A percentile compares a stretch with the other conserved stretches of the same genome.
phyloP scores from a whole-genome alignment of 768 basidiomycete species.

The Lanmaoa pseudosensibilis region DNA sequence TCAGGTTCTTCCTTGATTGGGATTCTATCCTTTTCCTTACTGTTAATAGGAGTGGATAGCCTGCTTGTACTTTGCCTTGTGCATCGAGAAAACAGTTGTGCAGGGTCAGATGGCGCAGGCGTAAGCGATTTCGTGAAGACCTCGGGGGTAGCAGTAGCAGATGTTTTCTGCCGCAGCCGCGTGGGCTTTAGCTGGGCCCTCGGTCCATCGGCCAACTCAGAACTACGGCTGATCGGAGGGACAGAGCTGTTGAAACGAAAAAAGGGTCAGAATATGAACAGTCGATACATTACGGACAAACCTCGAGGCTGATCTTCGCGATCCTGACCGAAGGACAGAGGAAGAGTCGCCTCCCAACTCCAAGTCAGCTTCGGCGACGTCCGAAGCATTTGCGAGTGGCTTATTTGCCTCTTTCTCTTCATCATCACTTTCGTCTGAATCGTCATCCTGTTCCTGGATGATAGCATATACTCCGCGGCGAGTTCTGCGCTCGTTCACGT shows the following conservation, averaged over 20 bases:
- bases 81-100: constrained; percentile 29
- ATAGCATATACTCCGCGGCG: constrained; percentile 81
- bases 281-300: constrained; percentile 14
- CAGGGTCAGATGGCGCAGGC: constrained; percentile 30
- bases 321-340: constrained; percentile 23
- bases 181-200: constrained; percentile 48
- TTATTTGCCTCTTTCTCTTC: constrained; percentile 49
- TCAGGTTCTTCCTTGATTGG: constrained; percentile 52
- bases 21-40: constrained; percentile 41
- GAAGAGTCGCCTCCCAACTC: constrained; percentile 40
- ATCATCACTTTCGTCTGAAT: constrained; percentile 62
- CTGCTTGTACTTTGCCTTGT: constrained; percentile 33
- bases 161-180: constrained; percentile 57
- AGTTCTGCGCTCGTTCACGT: constrained; percentile 78
- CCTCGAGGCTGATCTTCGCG: constrained; percentile 29
- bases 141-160: constrained; percentile 44
- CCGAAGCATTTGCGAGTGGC: constrained; percentile 46
- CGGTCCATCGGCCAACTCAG: constrained; percentile 22
- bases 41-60: constrained; percentile 31
- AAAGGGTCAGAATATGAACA: constrained; percentile 12
- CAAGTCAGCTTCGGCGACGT: constrained; percentile 52
- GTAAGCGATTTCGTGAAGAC: constrained; percentile 44
- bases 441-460: constrained; percentile 55
- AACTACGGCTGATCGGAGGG: constrained; percentile 32
- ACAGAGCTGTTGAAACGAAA: constrained; percentile 18